Evolutionary conservation across 169 alveolate genomes (phyloP).

Genomic region (Cyclospora cayetanensis): DNA sequence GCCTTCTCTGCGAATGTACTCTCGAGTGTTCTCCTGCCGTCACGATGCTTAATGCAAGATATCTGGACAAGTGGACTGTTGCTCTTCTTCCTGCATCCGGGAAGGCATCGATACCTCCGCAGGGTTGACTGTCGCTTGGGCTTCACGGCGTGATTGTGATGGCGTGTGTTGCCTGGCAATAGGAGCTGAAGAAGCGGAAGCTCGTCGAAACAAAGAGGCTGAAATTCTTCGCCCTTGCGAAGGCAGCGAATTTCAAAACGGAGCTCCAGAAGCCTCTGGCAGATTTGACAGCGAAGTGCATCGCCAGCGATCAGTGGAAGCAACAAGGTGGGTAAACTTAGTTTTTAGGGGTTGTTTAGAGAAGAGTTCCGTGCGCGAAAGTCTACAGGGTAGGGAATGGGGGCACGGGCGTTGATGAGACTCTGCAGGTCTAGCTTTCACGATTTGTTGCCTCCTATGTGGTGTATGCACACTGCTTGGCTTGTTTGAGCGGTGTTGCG

Average conservation of each 20-base stretch:
- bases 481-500: conserved; percentile 78
- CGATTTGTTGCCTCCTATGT: neutral
- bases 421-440: neutral
- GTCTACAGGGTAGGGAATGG: neutral
- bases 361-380: neutral
- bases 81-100: neutral
- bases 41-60: neutral
- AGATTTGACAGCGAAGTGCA: conserved; percentile 88
- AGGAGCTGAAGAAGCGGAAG: conserved; percentile 75
- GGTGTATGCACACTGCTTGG: conserved; percentile 13
- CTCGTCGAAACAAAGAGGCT: conserved; percentile 51
- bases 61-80: neutral
- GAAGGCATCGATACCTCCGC: neutral
- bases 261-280: conserved; percentile 82
- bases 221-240: conserved; percentile 78
- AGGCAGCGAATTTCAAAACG: conserved; percentile 81
- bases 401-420: neutral
- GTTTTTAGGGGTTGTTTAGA: neutral
- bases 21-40: neutral
- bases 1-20: too few relatives aligned
- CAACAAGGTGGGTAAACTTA: conserved; percentile 81
- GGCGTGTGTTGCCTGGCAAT: neutral
- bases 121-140: neutral
- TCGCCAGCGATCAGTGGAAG: conserved; percentile 87
- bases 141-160: neutral